Conservation (phyloP, 129 eudicot species). For the Daucus carota region DNA sequence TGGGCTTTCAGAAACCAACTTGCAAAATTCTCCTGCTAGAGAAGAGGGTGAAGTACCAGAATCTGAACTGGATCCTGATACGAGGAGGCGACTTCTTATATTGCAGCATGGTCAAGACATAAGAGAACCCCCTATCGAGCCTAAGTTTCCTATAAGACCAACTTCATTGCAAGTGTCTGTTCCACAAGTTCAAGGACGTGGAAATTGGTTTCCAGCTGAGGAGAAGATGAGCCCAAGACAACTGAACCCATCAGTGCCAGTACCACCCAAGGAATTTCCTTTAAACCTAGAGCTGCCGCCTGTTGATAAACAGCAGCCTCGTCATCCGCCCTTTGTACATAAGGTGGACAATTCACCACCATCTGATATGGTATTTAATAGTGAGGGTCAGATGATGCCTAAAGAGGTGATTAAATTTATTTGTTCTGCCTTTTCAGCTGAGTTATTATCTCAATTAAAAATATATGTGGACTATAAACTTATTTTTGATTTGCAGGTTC, state of each 20-base stretch:
- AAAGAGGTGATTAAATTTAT: slow-evolving; percentile 64
- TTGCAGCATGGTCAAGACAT: slow-evolving; percentile 91
- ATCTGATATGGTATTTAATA: slow-evolving; percentile 49
- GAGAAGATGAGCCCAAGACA: slow-evolving; percentile 73
- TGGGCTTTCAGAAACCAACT: slow-evolving; percentile 46
- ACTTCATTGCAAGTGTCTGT: slow-evolving; percentile 55
- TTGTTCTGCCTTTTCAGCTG: slow-evolving; percentile 2
- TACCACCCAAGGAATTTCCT: slow-evolving; percentile 54
- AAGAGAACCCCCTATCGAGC: slow-evolving; percentile 46
- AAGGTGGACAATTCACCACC: slow-evolving; percentile 46
- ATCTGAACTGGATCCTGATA: slow-evolving; percentile 93
- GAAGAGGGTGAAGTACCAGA: slow-evolving; percentile 99
- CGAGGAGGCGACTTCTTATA: slow-evolving; percentile 89
- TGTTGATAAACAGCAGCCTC: slow-evolving; percentile 57
- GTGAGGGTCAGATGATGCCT: slow-evolving; percentile 56
- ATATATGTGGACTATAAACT: slow-evolving; percentile 4
- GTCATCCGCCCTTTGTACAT: slow-evolving; percentile 46
- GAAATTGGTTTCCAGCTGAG: slow-evolving; percentile 79
- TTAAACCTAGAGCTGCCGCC: slow-evolving; percentile 39
- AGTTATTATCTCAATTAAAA: slow-evolving; percentile 1
- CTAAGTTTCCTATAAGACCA: slow-evolving; percentile 61
- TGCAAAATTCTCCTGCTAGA: slow-evolving; percentile 89
- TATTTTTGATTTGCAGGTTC: slow-evolving; percentile 37
- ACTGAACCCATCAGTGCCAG: slow-evolving; percentile 28
- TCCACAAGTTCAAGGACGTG: slow-evolving; percentile 55